Base-by-base conservation (phyloP, 225 moss, liverwort and hornwort genomes). In the Lunularia cruciata region DNA sequence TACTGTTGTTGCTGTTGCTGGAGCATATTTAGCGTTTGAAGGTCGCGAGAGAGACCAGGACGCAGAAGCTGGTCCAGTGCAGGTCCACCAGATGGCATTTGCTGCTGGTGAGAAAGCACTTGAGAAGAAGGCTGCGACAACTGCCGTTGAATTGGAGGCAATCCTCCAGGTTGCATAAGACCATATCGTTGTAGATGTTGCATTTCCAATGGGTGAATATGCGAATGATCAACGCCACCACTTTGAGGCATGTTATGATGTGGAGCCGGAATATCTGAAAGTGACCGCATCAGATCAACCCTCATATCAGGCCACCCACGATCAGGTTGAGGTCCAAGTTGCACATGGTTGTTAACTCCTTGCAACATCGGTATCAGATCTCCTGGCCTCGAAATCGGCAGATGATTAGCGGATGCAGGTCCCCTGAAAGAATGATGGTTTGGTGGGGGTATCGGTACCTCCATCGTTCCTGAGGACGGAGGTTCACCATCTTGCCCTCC, bases 101-200 rank as follows among this genome's bases (percentile, higher is more conserved):
- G 87, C 38, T 85, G 77, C 40, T 78, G 78, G 13, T 49, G 38
- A 36, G 74, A 47, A 40, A 80, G 62, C 30, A 78, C 66, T 72
- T 84, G 89, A 36, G 86, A 75, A 26, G 86, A 69, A 38, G 78
- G 83, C 32, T 80, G 84, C n/a, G 84, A 84, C 57, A 85, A 47
- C 76, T 85, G 87, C 53, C 88, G 77, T 73, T 87, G 92, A 64
- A 86, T 48, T 13, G 70, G 53, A 57, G 92, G 72, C 5, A 60
- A 77, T 27, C 90, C 90, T 42, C 84, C 56, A 20, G 96, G 77
- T 57, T 80, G 79, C 77, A 80, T 75, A 8, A 80, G 77, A 64
- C 93, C 89, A 86, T 89, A 85, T 38, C 93, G 84, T 76, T 91
- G 96, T 57, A 91, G 64, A 71, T 89, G 92, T 70, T 92, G 90